phyloP scores from a whole-genome alignment of 331 rosid species.

The Spiraea crenata region DNA sequence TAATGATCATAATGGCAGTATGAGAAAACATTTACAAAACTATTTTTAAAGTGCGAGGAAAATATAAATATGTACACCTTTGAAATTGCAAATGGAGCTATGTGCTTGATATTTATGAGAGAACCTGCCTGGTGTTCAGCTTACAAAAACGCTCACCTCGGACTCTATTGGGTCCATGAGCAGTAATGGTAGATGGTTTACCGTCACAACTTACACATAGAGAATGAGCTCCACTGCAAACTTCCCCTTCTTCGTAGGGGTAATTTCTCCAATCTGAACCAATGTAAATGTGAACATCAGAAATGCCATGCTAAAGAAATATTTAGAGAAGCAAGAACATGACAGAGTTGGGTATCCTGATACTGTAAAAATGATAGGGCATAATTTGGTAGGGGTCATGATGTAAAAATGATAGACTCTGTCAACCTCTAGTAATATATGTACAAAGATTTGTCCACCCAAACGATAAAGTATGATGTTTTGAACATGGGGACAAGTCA shows the following conservation, averaged over 20 bases:
- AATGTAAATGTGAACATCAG: conserved; percentile 20
- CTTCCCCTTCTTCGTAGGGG: conserved; percentile 81
- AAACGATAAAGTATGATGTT: too few relatives aligned
- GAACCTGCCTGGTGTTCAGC: not conserved
- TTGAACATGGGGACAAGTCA: too few relatives aligned
- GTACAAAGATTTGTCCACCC: too few relatives aligned
- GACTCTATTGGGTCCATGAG: conserved; percentile 12
- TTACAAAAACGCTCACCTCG: not conserved
- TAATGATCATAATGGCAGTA: too few relatives aligned
- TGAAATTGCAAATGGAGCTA: not conserved
- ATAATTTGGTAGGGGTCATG: too few relatives aligned
- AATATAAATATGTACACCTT: conserved; percentile 4
- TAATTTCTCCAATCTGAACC: conserved; percentile 83
- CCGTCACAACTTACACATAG: conserved; percentile 42
- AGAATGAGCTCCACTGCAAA: conserved; percentile 82
- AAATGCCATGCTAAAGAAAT: not conserved
- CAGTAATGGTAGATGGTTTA: not conserved
- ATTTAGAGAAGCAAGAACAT: not conserved
- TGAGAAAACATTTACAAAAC: too few relatives aligned
- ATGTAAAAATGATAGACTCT: too few relatives aligned
- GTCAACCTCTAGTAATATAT: too few relatives aligned
- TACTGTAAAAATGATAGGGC: not conserved
- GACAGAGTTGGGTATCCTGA: not conserved
- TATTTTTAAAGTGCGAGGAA: not conserved
- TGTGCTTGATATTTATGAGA: not conserved